Conservation (phyloP, 352 stramenopile species). For the Phytophthora sansomeana region DNA sequence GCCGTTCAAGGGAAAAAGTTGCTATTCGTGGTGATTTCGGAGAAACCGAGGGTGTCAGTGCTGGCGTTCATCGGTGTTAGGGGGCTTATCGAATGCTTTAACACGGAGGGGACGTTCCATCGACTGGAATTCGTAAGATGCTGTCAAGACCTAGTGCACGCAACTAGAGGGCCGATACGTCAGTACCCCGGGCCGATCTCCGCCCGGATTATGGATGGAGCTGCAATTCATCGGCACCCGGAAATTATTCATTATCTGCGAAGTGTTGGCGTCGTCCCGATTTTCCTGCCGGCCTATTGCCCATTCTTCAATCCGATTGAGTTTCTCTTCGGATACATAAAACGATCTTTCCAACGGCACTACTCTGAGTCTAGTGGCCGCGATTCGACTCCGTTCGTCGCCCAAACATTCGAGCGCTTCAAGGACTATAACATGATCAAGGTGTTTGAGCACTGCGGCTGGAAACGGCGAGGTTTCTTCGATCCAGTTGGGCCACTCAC, state of each 20-base stretch:
- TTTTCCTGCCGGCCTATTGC: constrained; percentile 40
- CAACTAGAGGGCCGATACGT: neutral
- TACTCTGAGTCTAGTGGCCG: constrained; percentile 16
- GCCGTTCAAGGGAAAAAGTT: constrained; percentile 24
- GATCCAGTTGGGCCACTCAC: constrained; percentile 13
- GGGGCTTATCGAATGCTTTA: constrained; percentile 32
- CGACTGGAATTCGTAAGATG: constrained; percentile 30
- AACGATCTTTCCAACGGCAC: constrained; percentile 21
- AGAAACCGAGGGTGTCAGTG: constrained; percentile 33
- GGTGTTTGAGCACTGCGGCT: constrained; percentile 29
- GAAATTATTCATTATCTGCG: constrained; percentile 41
- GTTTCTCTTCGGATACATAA: constrained; percentile 34
- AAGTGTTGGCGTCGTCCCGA: constrained; percentile 27
- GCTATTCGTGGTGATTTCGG: constrained; percentile 30
- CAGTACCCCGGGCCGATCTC: constrained; percentile 33
- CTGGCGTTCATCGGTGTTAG: constrained; percentile 26
- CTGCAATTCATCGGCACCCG: constrained; percentile 31
- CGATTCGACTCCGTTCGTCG: constrained; percentile 4
- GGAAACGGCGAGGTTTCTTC: constrained; percentile 16
- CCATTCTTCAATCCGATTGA: constrained; percentile 49
- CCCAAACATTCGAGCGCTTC: constrained; percentile 20
- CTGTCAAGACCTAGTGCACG: constrained; percentile 32
- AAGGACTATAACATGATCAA: constrained; percentile 8
- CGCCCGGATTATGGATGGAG: constrained; percentile 40
- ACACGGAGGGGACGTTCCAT: constrained; percentile 42